Percentiles rank a stretch among this genome's conserved stretches.
These are phyloP conservation scores for Malus hybrid DNA, from an alignment of 331 rosid genomes.

Conservation along the genomic window DNA sequence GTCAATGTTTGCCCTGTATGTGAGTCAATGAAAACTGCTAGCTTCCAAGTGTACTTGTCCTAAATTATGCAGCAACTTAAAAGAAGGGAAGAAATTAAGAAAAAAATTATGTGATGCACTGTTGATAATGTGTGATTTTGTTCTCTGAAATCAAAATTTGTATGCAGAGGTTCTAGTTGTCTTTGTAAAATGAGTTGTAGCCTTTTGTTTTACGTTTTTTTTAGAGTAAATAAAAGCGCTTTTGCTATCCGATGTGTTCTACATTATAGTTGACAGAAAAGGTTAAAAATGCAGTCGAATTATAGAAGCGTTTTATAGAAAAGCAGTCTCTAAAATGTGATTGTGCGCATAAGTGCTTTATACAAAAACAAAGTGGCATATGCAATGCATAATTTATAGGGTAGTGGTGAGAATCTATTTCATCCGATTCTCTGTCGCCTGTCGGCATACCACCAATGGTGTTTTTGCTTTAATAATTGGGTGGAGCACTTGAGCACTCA, in stretches of 20 bases:
- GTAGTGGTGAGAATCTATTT: neutral
- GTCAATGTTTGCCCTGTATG: slow-evolving; percentile 59
- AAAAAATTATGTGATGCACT: neutral
- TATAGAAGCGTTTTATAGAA: too few species aligned
- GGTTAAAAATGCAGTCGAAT: too few species aligned
- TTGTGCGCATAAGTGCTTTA: too few species aligned
- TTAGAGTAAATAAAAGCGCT: too few species aligned
- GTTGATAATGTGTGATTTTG: slow-evolving; percentile 9
- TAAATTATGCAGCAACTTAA: slow-evolving; percentile 25
- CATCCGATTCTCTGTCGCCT: neutral
- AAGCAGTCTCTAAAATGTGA: too few species aligned
- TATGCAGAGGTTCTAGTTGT: neutral
- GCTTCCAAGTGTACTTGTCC: slow-evolving; percentile 54
- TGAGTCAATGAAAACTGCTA: slow-evolving; percentile 47
- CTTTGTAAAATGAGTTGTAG: neutral
- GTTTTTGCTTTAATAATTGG: neutral
- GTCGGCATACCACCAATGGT: neutral
- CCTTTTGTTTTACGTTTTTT: neutral
- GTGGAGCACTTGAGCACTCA: neutral
- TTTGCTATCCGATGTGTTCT: too few species aligned
- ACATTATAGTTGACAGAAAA: too few species aligned
- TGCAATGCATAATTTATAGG: neutral
- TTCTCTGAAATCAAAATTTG: neutral
- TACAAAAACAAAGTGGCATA: too few species aligned
- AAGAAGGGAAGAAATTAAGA: neutral